Base-by-base conservation (phyloP, 192 early-diverging fungal species). In the Lobosporangium transversale region DNA sequence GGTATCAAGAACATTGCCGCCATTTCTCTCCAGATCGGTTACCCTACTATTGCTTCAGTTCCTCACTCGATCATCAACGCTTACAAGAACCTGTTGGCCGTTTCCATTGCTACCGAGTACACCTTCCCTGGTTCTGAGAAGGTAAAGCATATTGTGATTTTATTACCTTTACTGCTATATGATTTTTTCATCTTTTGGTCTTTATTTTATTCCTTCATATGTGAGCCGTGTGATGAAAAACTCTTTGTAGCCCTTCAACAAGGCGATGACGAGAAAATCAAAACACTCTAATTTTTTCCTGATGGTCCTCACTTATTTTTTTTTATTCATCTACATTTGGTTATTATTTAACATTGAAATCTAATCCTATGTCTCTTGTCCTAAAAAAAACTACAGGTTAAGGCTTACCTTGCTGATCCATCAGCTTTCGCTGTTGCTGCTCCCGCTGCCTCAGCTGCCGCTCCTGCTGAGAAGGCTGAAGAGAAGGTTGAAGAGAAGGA, bases 51-150 rank as follows among this genome's bases (percentile, higher is more conserved):
- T 69, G 91, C 93, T 55, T 90, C 97, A 29, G 92, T 98, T 55
- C 98, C 97, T 58, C 98, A 99, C 94, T 83, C 93, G 66, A 80
- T 95, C 82, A 91, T 94, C 91, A 97, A 97, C 89, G 89, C 91
- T 73, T 99, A 95, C 94, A 99, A 97, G 94, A 93, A 96, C 74
- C 78, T 99, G 68, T 86, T 99, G 83, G 88, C 90, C 69, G 85
- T 97, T 83, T 95, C 93, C 78, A 80, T 97, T 59, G 88, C 89
- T 76, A 91, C 92, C 84, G 92, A 94, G 74, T 95, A 96, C 89
- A 91, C 92, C 76, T 96, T 96, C 84, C 85, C 89, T 55, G 93
- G 89, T 66, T 88, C 91, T 61, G 94, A 97, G 87, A 86, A 90
- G 71, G 87, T 90, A 81, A n/a, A n/a, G n/a, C n/a, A n/a, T n/a